phyloP scores from a whole-genome alignment of 768 basidiomycete genomes.

The Hericium erinaceus region DNA sequence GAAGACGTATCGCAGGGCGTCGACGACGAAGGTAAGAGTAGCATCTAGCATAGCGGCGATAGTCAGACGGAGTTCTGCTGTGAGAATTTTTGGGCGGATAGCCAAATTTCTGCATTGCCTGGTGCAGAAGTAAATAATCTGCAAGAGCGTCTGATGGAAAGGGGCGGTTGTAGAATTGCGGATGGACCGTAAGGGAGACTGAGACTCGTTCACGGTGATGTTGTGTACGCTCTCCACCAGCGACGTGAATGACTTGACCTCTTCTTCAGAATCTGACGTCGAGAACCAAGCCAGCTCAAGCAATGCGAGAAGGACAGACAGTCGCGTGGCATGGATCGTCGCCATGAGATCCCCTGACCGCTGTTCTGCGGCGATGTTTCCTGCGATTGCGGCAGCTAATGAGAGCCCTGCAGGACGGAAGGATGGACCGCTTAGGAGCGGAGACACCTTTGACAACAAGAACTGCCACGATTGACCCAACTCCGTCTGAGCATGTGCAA shows the following conservation, averaged over 20 bases:
- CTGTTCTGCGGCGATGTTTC: conserved; percentile 54
- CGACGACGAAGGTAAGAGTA: conserved; percentile 55
- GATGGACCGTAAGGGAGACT: conserved; percentile 66
- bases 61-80: conserved; percentile 51
- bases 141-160: conserved; percentile 75
- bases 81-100: conserved; percentile 38
- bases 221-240: conserved; percentile 52
- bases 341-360: conserved; percentile 81
- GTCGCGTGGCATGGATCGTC: conserved; percentile 64
- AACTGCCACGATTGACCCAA: conserved; percentile 74
- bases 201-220: conserved; percentile 65
- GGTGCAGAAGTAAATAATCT: conserved; percentile 71
- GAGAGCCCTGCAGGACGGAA: conserved; percentile 47
- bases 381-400: conserved; percentile 56
- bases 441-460: conserved; percentile 53
- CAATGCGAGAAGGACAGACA: conserved; percentile 65
- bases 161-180: conserved; percentile 51
- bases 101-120: conserved; percentile 49
- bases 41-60: conserved; percentile 55
- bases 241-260: conserved; percentile 46
- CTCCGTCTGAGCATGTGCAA: conserved; percentile 69
- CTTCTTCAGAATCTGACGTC: conserved; percentile 32
- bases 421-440: conserved; percentile 50
- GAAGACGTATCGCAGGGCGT: conserved; percentile 56
- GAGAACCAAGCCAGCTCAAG: conserved; percentile 79